A percentile compares a stretch with the other conserved stretches of the same genome.
These are phyloP conservation scores for Lactarius evosmus DNA, from an alignment of 768 basidiomycete genomes.

Conservation along the genomic window DNA sequence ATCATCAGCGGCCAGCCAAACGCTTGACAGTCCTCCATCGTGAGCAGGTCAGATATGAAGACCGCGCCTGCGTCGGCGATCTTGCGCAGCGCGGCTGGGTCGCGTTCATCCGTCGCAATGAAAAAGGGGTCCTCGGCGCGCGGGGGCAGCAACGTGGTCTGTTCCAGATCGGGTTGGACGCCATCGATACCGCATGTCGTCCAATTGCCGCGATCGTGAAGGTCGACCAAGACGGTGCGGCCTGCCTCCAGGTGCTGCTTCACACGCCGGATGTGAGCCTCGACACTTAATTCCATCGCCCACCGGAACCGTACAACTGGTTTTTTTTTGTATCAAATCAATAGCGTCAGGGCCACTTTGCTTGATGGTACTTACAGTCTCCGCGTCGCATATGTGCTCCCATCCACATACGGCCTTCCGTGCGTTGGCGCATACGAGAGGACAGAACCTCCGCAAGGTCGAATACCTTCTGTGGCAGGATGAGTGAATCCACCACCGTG, in stretches of 20 bases:
- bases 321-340: conserved; percentile 2
- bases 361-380: conserved; percentile 36
- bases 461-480: conserved; percentile 25
- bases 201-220: not conserved
- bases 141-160: conserved; percentile 8
- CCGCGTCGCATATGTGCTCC: conserved; percentile 44
- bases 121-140: conserved; percentile 30
- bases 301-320: conserved; percentile 36
- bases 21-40: conserved; percentile 38
- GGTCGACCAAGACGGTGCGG: conserved; percentile 30
- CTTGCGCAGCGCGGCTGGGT: conserved; percentile 33
- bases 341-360: conserved; percentile 2
- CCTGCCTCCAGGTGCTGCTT: conserved; percentile 32
- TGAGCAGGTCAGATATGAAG: conserved; percentile 43
- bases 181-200: conserved; percentile 8
- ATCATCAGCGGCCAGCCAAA: conserved; percentile 44
- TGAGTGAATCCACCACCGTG: conserved; percentile 14
- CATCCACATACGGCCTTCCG: conserved; percentile 41
- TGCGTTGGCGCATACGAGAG: conserved; percentile 34
- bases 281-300: conserved; percentile 38
- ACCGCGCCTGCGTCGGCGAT: conserved; percentile 39
- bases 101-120: conserved; percentile 45
- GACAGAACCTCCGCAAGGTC: conserved; percentile 36
- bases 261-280: conserved; percentile 39
- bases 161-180: conserved; percentile 11